A percentile compares a stretch with the other conserved stretches of the same genome.
These are phyloP conservation scores for Periconia macrospinosa DNA, from an alignment of 2,329 filamentous ascomycete species.

Conservation along the genomic window DNA sequence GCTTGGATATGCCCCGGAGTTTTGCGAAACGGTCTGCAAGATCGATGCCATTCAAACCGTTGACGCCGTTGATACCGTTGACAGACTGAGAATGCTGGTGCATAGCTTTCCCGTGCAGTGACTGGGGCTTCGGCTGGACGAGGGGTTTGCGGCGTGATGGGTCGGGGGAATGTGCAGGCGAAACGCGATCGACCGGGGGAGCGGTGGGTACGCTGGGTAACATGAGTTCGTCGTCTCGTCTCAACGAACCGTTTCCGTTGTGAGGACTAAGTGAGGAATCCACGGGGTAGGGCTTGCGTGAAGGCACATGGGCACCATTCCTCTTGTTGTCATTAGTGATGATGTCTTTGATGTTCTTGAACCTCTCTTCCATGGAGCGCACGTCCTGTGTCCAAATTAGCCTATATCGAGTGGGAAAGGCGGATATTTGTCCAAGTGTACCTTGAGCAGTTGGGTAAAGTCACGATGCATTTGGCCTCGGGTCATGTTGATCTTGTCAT, in stretches of 20 bases:
- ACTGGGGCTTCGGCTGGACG: slow-evolving; percentile 69
- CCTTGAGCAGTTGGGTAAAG: slow-evolving; percentile 47
- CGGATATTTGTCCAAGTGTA: background rate
- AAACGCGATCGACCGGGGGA: slow-evolving; percentile 18
- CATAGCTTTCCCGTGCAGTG: slow-evolving; percentile 64
- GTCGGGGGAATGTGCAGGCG: slow-evolving; percentile 21
- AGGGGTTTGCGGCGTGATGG: slow-evolving; percentile 35
- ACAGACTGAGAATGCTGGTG: slow-evolving; percentile 34
- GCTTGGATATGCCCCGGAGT: slow-evolving; percentile 23
- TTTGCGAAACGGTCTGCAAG: slow-evolving; percentile 44
- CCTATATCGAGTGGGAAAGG: background rate
- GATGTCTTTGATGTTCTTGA: slow-evolving; percentile 52
- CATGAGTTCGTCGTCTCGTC: slow-evolving; percentile 36
- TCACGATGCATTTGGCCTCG: slow-evolving; percentile 52
- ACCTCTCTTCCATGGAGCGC: slow-evolving; percentile 44
- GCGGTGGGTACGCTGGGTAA: slow-evolving; percentile 34
- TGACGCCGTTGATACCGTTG: slow-evolving; percentile 23
- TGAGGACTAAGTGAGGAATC: slow-evolving; percentile 13
- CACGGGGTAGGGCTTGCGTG: background rate
- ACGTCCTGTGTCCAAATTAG: slow-evolving; percentile 30
- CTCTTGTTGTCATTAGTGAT: slow-evolving; percentile 56
- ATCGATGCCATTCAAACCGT: slow-evolving; percentile 26
- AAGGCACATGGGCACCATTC: slow-evolving; percentile 54
- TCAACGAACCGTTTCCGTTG: slow-evolving; percentile 14
- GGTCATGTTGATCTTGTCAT: slow-evolving; percentile 61